Evolutionary conservation across 495 filamentous ascomycete genomes (phyloP), one percentile per base, ranked within the genome.

Genomic region (Aspergillus biplanus): DNA sequence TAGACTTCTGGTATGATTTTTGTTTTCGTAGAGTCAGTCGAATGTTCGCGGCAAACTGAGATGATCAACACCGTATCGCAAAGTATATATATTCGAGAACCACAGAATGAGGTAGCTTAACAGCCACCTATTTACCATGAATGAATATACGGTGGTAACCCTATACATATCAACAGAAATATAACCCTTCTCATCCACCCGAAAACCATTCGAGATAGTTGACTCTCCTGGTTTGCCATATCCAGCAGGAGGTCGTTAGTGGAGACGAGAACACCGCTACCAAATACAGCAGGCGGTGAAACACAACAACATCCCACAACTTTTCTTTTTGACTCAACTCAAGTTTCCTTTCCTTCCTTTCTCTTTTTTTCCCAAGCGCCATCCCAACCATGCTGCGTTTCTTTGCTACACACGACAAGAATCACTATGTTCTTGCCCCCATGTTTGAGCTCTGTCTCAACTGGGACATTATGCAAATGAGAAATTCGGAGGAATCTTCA

Each of bases 401-500:
- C 93, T 96, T 95, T 97, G 93, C 92, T 86, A 93, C 94, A 92
- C 82, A 97, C 90, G 85, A 71, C 75, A 73, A 77, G 73, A 67
- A 27, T 27, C 60, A 61, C 58, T 59, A 7, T 56, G 35, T 66
- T 65, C 63, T 64, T 72, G 72, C 75, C 73, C 67, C 71, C 65
- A 67, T 56, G 33, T 37, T 32, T 67, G 60, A 56, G 49, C 18
- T 33, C 49, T 37, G 46, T 48, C 62, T 59, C 27, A 58, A n/a
- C 65, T 63, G 69, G 74, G 65, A 72, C 57, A 58, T 44, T 50
- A 73, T 82, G 93, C 94, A 97, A 95, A 95, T 97, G 94, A 96
- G 94, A 97, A 97, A 97, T 97, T 97, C 93, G 93, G 93, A 97
- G 94, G 91, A 97, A 88, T 94, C 93, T 96, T 93, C 91, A 92